Percentiles rank a stretch among this genome's conserved stretches.
Conservation (phyloP, 352 stramenopile genomes). For the Phytopythium ostracodes region DNA sequence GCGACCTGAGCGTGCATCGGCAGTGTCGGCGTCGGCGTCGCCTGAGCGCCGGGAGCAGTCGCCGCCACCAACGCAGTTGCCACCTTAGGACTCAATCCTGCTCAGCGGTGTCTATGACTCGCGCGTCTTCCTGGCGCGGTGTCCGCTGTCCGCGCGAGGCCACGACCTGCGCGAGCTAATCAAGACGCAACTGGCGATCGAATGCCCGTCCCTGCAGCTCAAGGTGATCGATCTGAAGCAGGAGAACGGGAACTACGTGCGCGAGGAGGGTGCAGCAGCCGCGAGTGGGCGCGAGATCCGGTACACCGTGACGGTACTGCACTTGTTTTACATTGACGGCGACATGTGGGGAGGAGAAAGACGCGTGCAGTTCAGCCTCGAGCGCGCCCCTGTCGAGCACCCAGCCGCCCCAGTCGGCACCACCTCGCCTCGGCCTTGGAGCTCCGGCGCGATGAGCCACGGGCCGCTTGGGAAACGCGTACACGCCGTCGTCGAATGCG, state of each 20-base stretch:
- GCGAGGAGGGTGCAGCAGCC: background rate
- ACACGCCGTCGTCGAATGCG: background rate
- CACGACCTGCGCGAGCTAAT: background rate
- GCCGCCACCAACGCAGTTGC: background rate
- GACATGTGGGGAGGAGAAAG: background rate
- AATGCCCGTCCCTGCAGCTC: background rate
- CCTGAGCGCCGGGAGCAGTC: background rate
- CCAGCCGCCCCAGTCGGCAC: background rate
- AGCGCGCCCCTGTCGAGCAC: background rate
- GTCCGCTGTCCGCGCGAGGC: background rate
- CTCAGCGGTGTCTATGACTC: background rate
- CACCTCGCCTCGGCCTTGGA: background rate
- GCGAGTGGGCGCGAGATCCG: background rate
- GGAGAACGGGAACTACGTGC: background rate
- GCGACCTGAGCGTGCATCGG: too few relatives aligned
- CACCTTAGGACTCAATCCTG: background rate
- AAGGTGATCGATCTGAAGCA: background rate
- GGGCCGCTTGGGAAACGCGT: background rate
- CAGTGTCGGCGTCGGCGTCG: background rate
- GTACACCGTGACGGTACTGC: background rate
- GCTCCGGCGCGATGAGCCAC: background rate
- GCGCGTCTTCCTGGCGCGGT: background rate
- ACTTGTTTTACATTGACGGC: background rate
- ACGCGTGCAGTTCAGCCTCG: conserved; percentile 1
- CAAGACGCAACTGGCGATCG: background rate